phyloP scores from a whole-genome alignment of 2,329 filamentous ascomycete species.

The Pyricularia pennisetigena region DNA sequence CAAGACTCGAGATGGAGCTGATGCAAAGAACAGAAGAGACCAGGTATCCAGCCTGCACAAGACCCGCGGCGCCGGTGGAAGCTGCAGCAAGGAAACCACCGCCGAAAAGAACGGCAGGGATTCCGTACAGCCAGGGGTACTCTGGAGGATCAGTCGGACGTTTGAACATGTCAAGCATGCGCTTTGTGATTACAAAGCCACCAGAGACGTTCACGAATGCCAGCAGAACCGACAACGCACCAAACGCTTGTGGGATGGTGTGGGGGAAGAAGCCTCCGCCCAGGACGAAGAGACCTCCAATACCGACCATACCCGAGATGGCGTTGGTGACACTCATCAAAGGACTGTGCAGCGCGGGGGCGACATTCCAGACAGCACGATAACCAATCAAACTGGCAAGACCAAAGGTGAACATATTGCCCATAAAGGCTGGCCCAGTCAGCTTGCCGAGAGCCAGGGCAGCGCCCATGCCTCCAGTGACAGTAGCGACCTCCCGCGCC shows the following conservation, averaged over 20 bases:
- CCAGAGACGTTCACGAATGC: slow-evolving; percentile 85
- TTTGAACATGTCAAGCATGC: slow-evolving; percentile 90
- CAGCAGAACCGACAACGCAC: slow-evolving; percentile 69
- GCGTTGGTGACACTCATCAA: slow-evolving; percentile 92
- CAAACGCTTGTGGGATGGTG: slow-evolving; percentile 70
- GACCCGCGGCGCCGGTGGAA: slow-evolving; percentile 69
- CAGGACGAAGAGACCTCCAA: slow-evolving; percentile 82
- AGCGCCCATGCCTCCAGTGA: slow-evolving; percentile 70
- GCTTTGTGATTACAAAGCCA: slow-evolving; percentile 84
- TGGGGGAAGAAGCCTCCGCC: slow-evolving; percentile 70
- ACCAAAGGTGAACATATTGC: slow-evolving; percentile 76
- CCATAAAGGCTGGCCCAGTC: slow-evolving; percentile 78
- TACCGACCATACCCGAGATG: slow-evolving; percentile 82
- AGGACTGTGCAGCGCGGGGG: slow-evolving; percentile 74
- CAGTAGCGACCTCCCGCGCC: slow-evolving; percentile 61
- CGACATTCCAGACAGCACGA: slow-evolving; percentile 79
- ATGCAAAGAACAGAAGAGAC: slow-evolving; percentile 81
- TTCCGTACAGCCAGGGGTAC: slow-evolving; percentile 77
- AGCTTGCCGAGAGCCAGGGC: slow-evolving; percentile 69
- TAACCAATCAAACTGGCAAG: slow-evolving; percentile 81
- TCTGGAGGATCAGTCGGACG: slow-evolving; percentile 79
- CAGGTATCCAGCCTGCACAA: slow-evolving; percentile 81
- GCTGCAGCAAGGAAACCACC: slow-evolving; percentile 75
- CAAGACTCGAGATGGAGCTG: slow-evolving; percentile 69
- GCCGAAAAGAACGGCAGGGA: slow-evolving; percentile 68